A percentile compares a stretch with the other conserved stretches of the same genome.
phyloP scores from a whole-genome alignment of 768 basidiomycete species.

The Psilocybe sp. region DNA sequence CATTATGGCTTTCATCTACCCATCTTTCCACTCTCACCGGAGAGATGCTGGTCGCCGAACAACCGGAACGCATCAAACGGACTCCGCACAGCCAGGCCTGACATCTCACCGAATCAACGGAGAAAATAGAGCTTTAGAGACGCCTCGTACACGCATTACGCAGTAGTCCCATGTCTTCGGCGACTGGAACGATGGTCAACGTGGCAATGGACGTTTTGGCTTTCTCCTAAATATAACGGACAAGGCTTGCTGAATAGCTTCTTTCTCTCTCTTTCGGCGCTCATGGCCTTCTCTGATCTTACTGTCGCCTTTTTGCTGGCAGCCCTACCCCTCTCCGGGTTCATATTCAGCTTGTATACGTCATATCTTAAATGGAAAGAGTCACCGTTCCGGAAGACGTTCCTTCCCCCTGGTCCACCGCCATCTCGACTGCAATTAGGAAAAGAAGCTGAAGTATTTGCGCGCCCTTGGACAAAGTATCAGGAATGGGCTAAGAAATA shows the following conservation, averaged over 20 bases:
- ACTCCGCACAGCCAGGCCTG: too few species aligned
- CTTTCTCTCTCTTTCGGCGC: not conserved
- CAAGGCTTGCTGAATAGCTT: not conserved
- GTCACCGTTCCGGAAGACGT: conserved; percentile 11
- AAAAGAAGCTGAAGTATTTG: conserved; percentile 1
- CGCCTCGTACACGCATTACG: too few species aligned
- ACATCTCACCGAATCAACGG: too few species aligned
- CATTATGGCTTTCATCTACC: too few species aligned
- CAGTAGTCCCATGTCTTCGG: too few species aligned
- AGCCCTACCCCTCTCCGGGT: conserved; percentile 8
- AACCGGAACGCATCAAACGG: too few species aligned
- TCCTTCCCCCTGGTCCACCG: conserved; percentile 16
- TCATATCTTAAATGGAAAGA: conserved; percentile 11
- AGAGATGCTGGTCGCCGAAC: too few species aligned
- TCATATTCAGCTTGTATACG: conserved; percentile 11
- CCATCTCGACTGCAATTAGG: conserved; percentile 3
- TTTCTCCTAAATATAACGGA: not conserved
- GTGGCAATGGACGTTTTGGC: not conserved
- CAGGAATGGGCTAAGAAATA: conserved; percentile 15
- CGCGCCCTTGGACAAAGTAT: conserved; percentile 12
- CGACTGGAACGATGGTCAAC: too few species aligned
- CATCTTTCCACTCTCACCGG: too few species aligned
- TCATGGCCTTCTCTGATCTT: conserved; percentile 10
- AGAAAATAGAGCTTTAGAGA: too few species aligned
- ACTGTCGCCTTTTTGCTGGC: conserved; percentile 13